Percentiles rank a stretch among this genome's conserved stretches.
Conservation (phyloP, 257 asterid genomes). For the Mentha longifolia region DNA sequence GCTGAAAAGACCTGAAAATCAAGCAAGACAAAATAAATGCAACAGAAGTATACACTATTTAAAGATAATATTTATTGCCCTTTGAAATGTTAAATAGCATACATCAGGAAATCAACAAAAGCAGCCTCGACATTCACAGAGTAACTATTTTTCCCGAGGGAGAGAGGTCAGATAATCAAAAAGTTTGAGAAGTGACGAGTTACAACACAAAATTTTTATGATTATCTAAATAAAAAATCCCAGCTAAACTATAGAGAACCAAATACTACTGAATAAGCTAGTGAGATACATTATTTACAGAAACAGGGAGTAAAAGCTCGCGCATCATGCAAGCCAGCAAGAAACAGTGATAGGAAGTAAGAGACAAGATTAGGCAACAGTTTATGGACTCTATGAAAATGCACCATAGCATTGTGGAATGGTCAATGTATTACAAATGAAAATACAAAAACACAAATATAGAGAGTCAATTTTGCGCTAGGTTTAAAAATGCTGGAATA, state of each 20-base stretch:
- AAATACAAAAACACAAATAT: neutral
- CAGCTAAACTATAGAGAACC: constrained; percentile 24
- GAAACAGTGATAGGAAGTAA: neutral
- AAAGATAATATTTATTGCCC: neutral
- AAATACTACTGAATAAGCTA: neutral
- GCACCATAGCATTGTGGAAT: neutral
- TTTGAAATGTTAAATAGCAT: constrained; percentile 8
- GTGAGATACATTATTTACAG: constrained; percentile 11
- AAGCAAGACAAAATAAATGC: constrained; percentile 28
- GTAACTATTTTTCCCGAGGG: constrained; percentile 10
- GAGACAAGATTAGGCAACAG: constrained; percentile 1
- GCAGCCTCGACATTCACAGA: constrained; percentile 4
- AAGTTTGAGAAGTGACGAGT: neutral
- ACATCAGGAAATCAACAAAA: neutral
- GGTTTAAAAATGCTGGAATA: constrained; percentile 7
- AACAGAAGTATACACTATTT: constrained; percentile 12
- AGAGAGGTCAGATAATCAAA: neutral
- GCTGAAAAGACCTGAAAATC: constrained; percentile 82
- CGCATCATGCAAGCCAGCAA: neutral
- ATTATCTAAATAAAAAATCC: neutral
- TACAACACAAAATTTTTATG: constrained; percentile 5
- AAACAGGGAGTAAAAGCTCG: neutral
- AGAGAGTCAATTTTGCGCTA: neutral
- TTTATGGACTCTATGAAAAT: neutral
- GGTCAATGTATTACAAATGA: constrained; percentile 19